phyloP scores from a whole-genome alignment of 257 asterid species.

The Solanum clarkiae region DNA sequence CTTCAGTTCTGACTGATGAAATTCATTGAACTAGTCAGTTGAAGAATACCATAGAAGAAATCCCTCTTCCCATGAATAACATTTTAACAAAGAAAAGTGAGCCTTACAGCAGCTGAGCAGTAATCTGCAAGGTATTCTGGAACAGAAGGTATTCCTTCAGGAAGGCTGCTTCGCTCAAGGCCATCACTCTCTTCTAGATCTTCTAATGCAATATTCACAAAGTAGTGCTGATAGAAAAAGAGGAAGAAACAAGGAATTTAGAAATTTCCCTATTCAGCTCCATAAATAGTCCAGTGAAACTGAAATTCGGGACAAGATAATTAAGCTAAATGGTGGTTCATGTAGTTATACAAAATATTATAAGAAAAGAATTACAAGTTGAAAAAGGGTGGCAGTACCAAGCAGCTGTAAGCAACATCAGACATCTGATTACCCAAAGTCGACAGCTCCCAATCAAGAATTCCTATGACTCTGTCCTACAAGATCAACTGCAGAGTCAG shows the following conservation, averaged over 20 bases:
- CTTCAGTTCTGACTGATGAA: neutral
- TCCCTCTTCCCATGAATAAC: neutral
- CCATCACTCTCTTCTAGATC: slow-evolving; percentile 37
- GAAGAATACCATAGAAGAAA: neutral
- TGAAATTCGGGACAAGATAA: neutral
- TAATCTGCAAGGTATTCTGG: slow-evolving; percentile 61
- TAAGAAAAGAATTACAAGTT: neutral
- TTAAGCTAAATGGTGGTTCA: neutral
- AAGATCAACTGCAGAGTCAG: slow-evolving; percentile 5
- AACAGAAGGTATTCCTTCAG: slow-evolving; percentile 79
- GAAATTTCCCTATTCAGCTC: neutral
- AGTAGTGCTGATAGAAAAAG: slow-evolving; percentile 39
- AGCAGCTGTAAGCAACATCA: slow-evolving; percentile 86
- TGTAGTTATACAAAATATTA: neutral
- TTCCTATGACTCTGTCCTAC: slow-evolving; percentile 94
- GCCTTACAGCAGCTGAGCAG: slow-evolving; percentile 72
- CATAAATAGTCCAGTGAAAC: neutral
- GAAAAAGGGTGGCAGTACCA: slow-evolving; percentile 47
- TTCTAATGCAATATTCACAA: slow-evolving; percentile 42
- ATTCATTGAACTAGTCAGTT: neutral
- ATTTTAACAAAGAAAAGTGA: neutral
- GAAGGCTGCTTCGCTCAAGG: slow-evolving; percentile 43
- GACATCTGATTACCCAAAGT: slow-evolving; percentile 96
- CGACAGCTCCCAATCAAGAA: slow-evolving; percentile 95
- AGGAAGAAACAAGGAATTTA: slow-evolving; percentile 2